Conservation (phyloP, 2,329 filamentous ascomycete genomes). For the Phialophora macrospora region DNA sequence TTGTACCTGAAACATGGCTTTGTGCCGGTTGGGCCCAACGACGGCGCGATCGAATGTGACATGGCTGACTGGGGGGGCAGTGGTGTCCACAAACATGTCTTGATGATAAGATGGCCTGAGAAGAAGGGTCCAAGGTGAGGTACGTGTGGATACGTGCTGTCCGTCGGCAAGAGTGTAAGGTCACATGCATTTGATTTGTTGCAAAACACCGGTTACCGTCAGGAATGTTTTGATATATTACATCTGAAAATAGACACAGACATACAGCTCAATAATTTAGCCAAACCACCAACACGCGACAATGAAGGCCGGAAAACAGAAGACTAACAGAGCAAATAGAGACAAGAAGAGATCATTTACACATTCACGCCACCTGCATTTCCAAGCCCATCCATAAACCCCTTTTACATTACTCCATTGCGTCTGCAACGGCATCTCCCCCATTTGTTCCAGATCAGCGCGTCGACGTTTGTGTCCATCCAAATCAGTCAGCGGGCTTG, state of each 20-base stretch:
- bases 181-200: background rate
- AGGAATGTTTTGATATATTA: background rate
- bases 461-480: background rate
- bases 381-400: background rate
- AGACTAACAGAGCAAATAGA: background rate
- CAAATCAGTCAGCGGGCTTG: background rate
- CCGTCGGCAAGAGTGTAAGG: too few species aligned
- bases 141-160: too few species aligned
- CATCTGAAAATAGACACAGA: background rate
- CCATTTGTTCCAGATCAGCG: background rate
- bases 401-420: background rate
- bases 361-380: background rate
- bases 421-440: background rate
- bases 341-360: background rate
- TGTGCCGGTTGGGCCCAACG: conserved; percentile 17
- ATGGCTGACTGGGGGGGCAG: conserved; percentile 25
- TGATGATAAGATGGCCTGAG: conserved; percentile 21
- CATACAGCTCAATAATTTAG: background rate
- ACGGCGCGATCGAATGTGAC: conserved; percentile 21
- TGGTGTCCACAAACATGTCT: conserved; percentile 25
- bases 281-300: background rate
- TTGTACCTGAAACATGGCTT: conserved; percentile 26
- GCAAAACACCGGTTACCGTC: background rate
- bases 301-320: background rate
- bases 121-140: background rate